Base-by-base conservation (phyloP, 2,329 filamentous ascomycete species). In the Talaromyces amestolkiae region DNA sequence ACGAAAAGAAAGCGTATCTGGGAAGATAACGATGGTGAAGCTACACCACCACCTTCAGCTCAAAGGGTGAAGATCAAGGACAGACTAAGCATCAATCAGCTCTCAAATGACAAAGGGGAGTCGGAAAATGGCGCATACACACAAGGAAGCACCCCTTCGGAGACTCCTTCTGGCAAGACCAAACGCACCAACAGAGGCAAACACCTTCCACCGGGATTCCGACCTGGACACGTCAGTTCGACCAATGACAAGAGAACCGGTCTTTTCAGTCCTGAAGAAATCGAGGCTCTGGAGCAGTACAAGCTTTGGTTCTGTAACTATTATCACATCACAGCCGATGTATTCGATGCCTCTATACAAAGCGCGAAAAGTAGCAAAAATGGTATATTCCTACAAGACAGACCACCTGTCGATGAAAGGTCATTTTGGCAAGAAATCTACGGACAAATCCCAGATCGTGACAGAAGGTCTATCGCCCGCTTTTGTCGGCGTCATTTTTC, bases 401-500 rank as follows among this genome's bases (percentile, higher is more conserved):
- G 63, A 0, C 43, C 58, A 1, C 53, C 71, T 8, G 70, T 76
- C 51, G 67, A 61, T 0, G 76, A 76, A 66, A n/a, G 35, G 10
- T 72, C 78, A 0, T 80, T 81, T 58, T 77, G 79, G 73, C 66
- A 72, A 17, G 63, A 69, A 5, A 74, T 79, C 59, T 76, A 77
- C 65, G 68, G 66, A 24, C 68, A 76, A 3, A 67, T 80, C 10
- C 79, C 79, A 3, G 60, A 71, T 47, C 72, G 79, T 33, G 75
- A 79, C 62, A 70, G 69, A 27, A 70, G 77, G 59, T 80, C 79
- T 15, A 72, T 80, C 49, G 73, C 75, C 54, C 73, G 79, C 9
- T 81, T 80, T 68, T 78, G 79, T 73, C 74, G 77, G 15, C 75
- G 78, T 13, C 78, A 80, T 68, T 81, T 80, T 67, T 77, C 78